Evolutionary conservation across 768 basidiomycete genomes (phyloP).

Genomic region (Tylopilus felleus): DNA sequence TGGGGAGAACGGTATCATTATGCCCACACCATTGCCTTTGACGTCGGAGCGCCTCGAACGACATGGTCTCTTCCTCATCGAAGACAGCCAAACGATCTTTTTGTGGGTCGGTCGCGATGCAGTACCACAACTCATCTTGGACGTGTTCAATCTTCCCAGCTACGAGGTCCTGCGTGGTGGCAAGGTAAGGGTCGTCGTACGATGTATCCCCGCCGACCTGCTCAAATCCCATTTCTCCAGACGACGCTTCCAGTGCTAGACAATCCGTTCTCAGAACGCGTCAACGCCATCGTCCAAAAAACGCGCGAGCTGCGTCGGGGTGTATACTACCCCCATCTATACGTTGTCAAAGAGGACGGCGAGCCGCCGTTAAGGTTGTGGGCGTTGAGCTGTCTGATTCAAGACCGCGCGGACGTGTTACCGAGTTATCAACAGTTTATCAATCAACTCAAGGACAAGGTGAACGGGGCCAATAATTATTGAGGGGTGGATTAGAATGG

Average conservation of each 20-base stretch:
- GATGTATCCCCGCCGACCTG: not conserved
- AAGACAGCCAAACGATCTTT: slow-evolving; percentile 97
- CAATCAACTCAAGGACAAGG: slow-evolving; percentile 84
- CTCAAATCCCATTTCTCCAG: slow-evolving; percentile 36
- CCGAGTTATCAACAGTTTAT: slow-evolving; percentile 97
- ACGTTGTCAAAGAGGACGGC: slow-evolving; percentile 97
- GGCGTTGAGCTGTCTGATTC: slow-evolving; percentile 92
- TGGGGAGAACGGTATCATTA: slow-evolving; percentile 81
- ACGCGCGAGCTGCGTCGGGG: slow-evolving; percentile 92
- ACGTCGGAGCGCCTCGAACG: slow-evolving; percentile 94
- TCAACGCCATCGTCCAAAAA: slow-evolving; percentile 93
- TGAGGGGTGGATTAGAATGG: slow-evolving; percentile 2
- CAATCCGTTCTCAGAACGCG: slow-evolving; percentile 92
- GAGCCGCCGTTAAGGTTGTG: slow-evolving; percentile 92
- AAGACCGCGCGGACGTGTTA: slow-evolving; percentile 91
- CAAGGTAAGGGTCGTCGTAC: slow-evolving; percentile 53
- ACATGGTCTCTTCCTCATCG: slow-evolving; percentile 94
- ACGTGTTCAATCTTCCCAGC: slow-evolving; percentile 87
- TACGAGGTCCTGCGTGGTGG: slow-evolving; percentile 91
- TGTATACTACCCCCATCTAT: slow-evolving; percentile 89
- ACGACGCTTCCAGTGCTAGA: slow-evolving; percentile 87
- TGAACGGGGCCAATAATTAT: slow-evolving; percentile 34
- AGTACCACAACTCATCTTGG: slow-evolving; percentile 90
- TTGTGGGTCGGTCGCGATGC: slow-evolving; percentile 98
- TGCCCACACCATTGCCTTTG: slow-evolving; percentile 85